phyloP scores from a whole-genome alignment of 1,139 yeast species.

The Nakaseomyces bracarensis region DNA sequence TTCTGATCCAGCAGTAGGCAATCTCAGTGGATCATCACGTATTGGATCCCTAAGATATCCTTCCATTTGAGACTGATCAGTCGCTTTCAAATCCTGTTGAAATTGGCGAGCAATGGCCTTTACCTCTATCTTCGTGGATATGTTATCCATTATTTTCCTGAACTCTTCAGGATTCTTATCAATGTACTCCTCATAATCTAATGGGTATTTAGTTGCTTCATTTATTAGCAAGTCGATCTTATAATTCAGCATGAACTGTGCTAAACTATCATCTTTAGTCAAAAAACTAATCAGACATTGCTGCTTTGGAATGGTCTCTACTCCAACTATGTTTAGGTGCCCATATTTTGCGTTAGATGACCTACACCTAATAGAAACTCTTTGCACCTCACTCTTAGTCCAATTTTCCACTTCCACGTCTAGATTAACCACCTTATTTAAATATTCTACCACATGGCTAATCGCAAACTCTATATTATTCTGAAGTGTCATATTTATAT shows the following conservation, averaged over 20 bases:
- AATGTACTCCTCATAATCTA: constrained; percentile 9
- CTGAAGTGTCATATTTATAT: not conserved
- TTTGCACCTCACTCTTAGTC: constrained; percentile 1
- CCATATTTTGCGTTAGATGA: constrained; percentile 1
- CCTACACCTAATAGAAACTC: not conserved
- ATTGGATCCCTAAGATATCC: not conserved
- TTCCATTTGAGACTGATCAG: not conserved
- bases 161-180: not conserved
- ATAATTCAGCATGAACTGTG: constrained; percentile 10
- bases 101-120: not conserved
- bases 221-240: constrained; percentile 9
- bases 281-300: constrained; percentile 4
- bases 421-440: not conserved
- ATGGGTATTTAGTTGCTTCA: constrained; percentile 8
- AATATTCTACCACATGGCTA: not conserved
- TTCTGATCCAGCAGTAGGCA: not conserved
- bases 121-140: not conserved
- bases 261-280: not conserved
- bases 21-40: not conserved
- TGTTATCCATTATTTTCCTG: not conserved
- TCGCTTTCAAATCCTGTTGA: not conserved
- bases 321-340: not conserved
- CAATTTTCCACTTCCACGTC: not conserved
- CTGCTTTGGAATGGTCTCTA: not conserved
- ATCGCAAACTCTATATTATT: not conserved